These are phyloP conservation scores for Coemansia javaensis DNA, from an alignment of 192 early-diverging fungal genomes.

Conservation along the genomic window DNA sequence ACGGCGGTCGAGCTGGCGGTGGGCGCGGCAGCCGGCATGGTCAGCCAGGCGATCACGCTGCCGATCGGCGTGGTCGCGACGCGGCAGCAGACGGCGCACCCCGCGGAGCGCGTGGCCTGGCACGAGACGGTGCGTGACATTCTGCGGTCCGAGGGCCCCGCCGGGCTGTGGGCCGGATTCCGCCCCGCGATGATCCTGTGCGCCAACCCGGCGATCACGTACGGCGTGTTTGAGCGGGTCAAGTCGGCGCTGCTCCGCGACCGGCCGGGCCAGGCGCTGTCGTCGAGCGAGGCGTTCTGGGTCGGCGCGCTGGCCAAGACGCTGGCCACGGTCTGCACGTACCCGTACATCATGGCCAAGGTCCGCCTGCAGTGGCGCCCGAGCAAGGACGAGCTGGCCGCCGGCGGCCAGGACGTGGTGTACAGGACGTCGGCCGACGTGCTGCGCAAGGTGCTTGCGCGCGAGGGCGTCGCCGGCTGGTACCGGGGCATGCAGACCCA, in stretches of 20 bases:
- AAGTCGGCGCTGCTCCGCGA: conserved; percentile 58
- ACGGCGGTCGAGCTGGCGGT: conserved; percentile 81
- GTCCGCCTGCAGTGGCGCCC: conserved; percentile 91
- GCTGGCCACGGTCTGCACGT: conserved; percentile 76
- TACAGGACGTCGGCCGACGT: conserved; percentile 87
- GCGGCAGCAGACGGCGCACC: conserved; percentile 79
- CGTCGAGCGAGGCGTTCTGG: conserved; percentile 81
- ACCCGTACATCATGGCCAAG: conserved; percentile 99
- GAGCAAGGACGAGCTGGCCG: conserved; percentile 58
- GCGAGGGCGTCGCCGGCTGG: conserved; percentile 85
- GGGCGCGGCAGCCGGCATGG: conserved; percentile 84
- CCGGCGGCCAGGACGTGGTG: conserved; percentile 48
- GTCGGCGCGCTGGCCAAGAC: conserved; percentile 93
- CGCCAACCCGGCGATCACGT: conserved; percentile 96
- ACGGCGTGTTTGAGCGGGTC: conserved; percentile 86
- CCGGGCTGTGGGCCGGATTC: conserved; percentile 88
- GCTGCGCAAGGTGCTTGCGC: conserved; percentile 67
- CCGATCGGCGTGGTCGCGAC: conserved; percentile 95
- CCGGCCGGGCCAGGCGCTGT: conserved; percentile 51
- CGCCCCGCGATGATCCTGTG: conserved; percentile 87
- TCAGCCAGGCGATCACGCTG: conserved; percentile 83
- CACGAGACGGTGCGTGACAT: conserved; percentile 64
- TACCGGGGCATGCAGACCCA: conserved; percentile 95
- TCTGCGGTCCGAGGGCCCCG: conserved; percentile 69
- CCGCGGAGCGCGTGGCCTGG: conserved; percentile 61